Evolutionary conservation across 176 grass and related monocot species (phyloP), one percentile per base, ranked within the genome.

Genomic region (Cenchrus fungigraminus): DNA sequence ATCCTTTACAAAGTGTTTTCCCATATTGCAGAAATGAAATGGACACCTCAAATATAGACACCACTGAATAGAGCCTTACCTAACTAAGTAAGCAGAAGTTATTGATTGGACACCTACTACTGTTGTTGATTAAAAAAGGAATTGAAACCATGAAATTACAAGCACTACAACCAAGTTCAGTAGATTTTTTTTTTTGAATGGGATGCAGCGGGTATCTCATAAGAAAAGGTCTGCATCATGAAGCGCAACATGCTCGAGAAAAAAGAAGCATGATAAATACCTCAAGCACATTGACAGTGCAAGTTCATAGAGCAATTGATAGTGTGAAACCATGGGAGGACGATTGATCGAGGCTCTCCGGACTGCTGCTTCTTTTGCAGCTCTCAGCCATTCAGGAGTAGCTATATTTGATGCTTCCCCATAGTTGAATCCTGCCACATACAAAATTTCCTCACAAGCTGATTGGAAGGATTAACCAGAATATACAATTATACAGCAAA

Each of bases 361-460:
- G 29, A 99, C 81, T 71, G 97, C 94, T 64, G 97, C 97, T 76
- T 92, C 97, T 94, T 99, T 99, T 1, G 94, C 97, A 65, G 91
- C 82, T 74, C 75, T 96, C 90, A 97, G 81, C 97, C 97, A 99
- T 88, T 85, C 86, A 84, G 97, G 97, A 80, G 97, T 96, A 75
- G 94, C 97, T 65, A 99, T 89, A 94, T 99, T 99, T 71, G 92
- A 92, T 86, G 93, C 93, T 80, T 99, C 97, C 2, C 79, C 97
- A 25, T 92, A 99, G 88, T 94, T 99, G 76, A 96, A 99, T 84
- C 97, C 97, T 99, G 87, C 9, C 68, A 74, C 40, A 86, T 74
- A 76, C 9, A 84, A 76, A 69, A 34, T 2, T 82, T 79, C 65
- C 13, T 65, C 44, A 81, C 42, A 25, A 34, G 65, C 65, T 74